Base-by-base conservation (phyloP, 768 basidiomycete genomes). In the Leucocoprinus leucothites region DNA sequence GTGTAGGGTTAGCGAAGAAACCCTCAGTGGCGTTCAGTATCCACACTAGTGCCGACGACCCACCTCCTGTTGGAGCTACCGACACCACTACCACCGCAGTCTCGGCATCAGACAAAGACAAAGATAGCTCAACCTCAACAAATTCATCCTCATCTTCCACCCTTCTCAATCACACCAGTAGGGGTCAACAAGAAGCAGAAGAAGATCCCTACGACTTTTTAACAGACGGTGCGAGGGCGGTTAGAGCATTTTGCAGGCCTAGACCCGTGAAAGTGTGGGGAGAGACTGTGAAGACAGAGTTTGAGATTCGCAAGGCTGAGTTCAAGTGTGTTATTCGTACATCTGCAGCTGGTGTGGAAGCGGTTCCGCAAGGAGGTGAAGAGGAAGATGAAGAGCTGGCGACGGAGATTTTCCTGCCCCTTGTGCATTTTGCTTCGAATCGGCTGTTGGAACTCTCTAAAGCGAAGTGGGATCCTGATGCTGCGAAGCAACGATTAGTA, bases 351-450 rank as follows among this genome's bases (percentile, higher is more conserved):
- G 59, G 81, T 3, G 81, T 82, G 25, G 91, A 94, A 64, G 68
- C 71, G 38, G 9, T 38, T 4, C 9, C 9, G 57, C 22, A 52
- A 40, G 46, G 53, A 53, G 28, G 71, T 70, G 1, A 57, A 60
- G n/a, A 56, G 57, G 14, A 62, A 58, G 9, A 70, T 3, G 74
- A 72, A 1, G 69, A 43, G 21, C 70, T 82, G 1, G 79, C 85
- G n/a, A 98, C 94, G 18, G 97, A 97, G 76, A 85, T 98, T 19
- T 99, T 81, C 67, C 67, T 98, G 1, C 97, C 97, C 3, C 76
- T 93, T 47, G 86, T 96, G 18, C 97, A 99, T 67, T 99, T 85
- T 66, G 91, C 87, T 2, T 76, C 78, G 57, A 59, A 58, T 44
- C 59, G 68, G 45, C 46, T 75, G 25, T 55, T 76, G 41, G 62